phyloP scores from a whole-genome alignment of 441 rosid genomes.

The Aquilaria agallochum region DNA sequence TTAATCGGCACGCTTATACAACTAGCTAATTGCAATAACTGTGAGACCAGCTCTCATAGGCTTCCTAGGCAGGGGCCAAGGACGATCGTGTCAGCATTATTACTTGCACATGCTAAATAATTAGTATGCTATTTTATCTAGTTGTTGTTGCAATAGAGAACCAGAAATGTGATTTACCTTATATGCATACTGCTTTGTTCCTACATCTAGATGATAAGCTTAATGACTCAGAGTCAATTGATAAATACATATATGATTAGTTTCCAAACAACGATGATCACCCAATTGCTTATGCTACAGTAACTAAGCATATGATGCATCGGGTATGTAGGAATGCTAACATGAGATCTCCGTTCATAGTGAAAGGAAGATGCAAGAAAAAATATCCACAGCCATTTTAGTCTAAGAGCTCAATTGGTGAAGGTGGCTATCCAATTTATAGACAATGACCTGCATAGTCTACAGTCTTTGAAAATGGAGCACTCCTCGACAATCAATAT shows the following conservation, averaged over 20 bases:
- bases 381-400: neutral
- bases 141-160: neutral
- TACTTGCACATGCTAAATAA: too few relatives aligned
- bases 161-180: neutral
- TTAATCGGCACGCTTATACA: too few relatives aligned
- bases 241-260: neutral
- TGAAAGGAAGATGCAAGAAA: too few relatives aligned
- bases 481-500: neutral
- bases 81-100: too few relatives aligned
- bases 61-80: too few relatives aligned
- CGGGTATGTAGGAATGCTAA: neutral
- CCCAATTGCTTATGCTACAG: too few relatives aligned
- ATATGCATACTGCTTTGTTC: neutral
- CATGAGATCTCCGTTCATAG: neutral
- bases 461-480: neutral
- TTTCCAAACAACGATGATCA: neutral
- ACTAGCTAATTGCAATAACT: too few relatives aligned
- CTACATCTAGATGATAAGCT: neutral
- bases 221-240: neutral
- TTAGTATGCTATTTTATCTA: too few relatives aligned
- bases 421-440: neutral
- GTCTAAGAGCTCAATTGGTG: neutral
- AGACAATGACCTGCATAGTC: too few relatives aligned
- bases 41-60: too few relatives aligned
- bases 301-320: neutral